phyloP scores from a whole-genome alignment of 768 basidiomycete genomes.

The Ephemerocybe angulata region DNA sequence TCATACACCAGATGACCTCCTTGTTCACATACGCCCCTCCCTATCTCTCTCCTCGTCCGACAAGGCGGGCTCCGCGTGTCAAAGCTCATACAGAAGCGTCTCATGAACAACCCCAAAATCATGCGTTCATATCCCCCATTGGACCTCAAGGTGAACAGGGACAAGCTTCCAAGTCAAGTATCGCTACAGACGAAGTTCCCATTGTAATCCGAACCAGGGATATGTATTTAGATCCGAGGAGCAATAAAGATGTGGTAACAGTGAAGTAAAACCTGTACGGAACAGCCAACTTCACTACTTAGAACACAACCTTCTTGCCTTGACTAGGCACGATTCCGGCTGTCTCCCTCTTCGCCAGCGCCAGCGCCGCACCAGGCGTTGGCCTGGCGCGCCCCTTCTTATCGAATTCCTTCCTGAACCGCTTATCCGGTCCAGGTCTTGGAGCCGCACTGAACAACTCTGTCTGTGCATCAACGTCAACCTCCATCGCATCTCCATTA shows the following conservation, averaged over 20 bases:
- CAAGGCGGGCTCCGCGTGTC: conserved; percentile 90
- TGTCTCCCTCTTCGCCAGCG: conserved; percentile 70
- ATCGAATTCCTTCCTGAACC: background rate
- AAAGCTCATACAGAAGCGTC: conserved; percentile 96
- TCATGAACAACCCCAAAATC: conserved; percentile 87
- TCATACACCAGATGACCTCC: background rate
- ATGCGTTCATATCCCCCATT: conserved; percentile 48
- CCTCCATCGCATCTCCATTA: too few relatives aligned
- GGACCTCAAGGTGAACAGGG: too few relatives aligned
- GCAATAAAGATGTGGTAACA: too few relatives aligned
- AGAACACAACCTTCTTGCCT: conserved; percentile 74
- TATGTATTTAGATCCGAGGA: too few relatives aligned
- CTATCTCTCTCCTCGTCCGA: conserved; percentile 69
- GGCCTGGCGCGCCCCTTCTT: conserved; percentile 36
- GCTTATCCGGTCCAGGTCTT: background rate
- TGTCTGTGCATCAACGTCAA: too few relatives aligned
- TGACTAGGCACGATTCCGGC: conserved; percentile 66
- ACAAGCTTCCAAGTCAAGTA: too few relatives aligned
- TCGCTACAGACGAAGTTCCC: too few relatives aligned
- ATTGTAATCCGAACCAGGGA: too few relatives aligned
- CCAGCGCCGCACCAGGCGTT: conserved; percentile 78
- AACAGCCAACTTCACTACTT: too few relatives aligned
- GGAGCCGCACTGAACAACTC: too few relatives aligned
- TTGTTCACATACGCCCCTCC: conserved; percentile 2
- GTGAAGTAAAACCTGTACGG: too few relatives aligned